phyloP scores from a whole-genome alignment of 2,329 filamentous ascomycete species.

The Trichoderma brevicompactum region DNA sequence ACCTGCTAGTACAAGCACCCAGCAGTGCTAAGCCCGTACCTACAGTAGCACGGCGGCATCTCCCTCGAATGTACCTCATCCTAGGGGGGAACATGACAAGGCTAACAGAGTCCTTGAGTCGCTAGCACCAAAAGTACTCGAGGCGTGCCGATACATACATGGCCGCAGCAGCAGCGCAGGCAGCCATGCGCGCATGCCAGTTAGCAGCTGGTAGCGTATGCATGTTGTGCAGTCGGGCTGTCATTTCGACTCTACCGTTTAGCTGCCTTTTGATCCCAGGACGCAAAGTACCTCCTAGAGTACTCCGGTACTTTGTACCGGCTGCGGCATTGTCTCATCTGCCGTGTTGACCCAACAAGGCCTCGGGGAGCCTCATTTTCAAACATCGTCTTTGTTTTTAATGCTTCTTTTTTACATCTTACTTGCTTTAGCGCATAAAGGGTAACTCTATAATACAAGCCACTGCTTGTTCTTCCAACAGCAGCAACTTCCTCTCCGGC shows the following conservation, averaged over 20 bases:
- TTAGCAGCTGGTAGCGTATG: not conserved
- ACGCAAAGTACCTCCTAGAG: not conserved
- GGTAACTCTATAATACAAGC: too few relatives aligned
- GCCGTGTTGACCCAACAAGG: not conserved
- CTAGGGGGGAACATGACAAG: not conserved
- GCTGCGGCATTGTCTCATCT: too few relatives aligned
- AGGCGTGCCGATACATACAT: too few relatives aligned
- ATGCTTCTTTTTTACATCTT: not conserved
- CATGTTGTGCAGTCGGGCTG: slow-evolving; percentile 12
- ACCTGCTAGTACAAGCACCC: not conserved
- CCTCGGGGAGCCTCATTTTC: not conserved
- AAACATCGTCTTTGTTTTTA: not conserved
- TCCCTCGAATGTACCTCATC: not conserved
- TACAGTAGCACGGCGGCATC: slow-evolving; percentile 14
- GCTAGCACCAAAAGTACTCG: too few relatives aligned
- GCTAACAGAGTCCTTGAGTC: too few relatives aligned
- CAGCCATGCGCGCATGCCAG: not conserved
- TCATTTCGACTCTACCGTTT: not conserved
- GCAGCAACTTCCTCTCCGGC: not conserved
- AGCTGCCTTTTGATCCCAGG: not conserved
- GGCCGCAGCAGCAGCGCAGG: not conserved
- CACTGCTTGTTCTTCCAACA: not conserved
- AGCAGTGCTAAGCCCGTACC: slow-evolving; percentile 5
- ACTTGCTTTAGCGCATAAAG: too few relatives aligned
- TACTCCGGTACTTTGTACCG: not conserved